Evolutionary conservation across 2,329 filamentous ascomycete species (phyloP).

Genomic region (Lasiodiplodia gonubiensis): DNA sequence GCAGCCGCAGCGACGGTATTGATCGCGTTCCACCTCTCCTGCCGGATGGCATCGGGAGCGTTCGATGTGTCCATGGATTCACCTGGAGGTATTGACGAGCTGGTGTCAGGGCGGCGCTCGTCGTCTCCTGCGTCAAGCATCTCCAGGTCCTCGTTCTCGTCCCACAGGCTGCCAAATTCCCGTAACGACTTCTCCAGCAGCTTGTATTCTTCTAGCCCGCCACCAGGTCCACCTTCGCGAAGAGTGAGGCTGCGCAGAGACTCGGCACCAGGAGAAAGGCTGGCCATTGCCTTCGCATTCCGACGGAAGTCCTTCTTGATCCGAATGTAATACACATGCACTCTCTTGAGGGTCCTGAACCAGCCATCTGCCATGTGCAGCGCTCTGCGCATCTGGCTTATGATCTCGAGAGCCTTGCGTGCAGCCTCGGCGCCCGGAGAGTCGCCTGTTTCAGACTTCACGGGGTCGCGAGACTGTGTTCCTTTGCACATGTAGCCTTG

Average conservation of each 20-base stretch:
- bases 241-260: conserved; percentile 48
- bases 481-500: conserved; percentile 56
- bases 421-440: conserved; percentile 50
- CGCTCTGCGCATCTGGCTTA: conserved; percentile 58
- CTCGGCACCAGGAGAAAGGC: conserved; percentile 35
- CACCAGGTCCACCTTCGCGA: conserved; percentile 40
- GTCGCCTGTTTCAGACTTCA: conserved; percentile 26
- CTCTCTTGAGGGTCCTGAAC: conserved; percentile 58
- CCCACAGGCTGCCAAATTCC: conserved; percentile 41
- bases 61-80: conserved; percentile 17
- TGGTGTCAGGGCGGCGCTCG: conserved; percentile 30
- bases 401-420: conserved; percentile 56
- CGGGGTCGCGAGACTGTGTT: conserved; percentile 31
- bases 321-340: conserved; percentile 59
- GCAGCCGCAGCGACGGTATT: conserved; percentile 40
- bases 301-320: conserved; percentile 58
- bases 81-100: conserved; percentile 23
- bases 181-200: conserved; percentile 45
- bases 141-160: conserved; percentile 42
- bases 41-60: conserved; percentile 31
- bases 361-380: conserved; percentile 65
- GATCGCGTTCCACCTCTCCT: conserved; percentile 49
- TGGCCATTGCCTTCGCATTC: conserved; percentile 38
- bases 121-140: conserved; percentile 39
- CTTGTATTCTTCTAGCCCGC: conserved; percentile 59